These are phyloP conservation scores for Kuraishia cidri DNA, from an alignment of 805 yeast species.

Conservation along the genomic window DNA sequence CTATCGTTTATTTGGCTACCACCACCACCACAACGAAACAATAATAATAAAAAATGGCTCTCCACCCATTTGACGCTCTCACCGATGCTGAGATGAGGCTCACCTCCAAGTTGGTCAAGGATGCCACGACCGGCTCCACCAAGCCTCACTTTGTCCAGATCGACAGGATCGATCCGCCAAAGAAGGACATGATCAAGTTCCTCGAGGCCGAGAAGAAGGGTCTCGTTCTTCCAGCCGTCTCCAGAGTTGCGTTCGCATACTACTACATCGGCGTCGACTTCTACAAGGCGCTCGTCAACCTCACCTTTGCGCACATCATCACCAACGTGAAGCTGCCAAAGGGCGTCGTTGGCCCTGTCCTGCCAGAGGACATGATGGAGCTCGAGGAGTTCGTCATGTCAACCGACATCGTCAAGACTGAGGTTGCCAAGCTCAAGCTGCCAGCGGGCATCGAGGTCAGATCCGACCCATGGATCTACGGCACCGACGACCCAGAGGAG, in stretches of 20 bases:
- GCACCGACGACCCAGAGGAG: constrained; percentile 60
- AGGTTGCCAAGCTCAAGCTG: constrained; percentile 56
- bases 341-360: constrained; percentile 64
- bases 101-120: constrained; percentile 54
- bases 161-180: constrained; percentile 74
- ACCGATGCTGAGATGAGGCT: constrained; percentile 49
- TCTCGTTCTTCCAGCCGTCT: constrained; percentile 41
- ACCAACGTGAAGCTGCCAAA: constrained; percentile 45
- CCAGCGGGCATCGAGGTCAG: constrained; percentile 46
- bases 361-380: constrained; percentile 52
- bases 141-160: constrained; percentile 56
- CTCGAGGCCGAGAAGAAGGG: constrained; percentile 60
- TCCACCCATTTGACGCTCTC: constrained; percentile 54
- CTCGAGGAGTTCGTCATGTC: constrained; percentile 39
- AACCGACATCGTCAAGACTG: constrained; percentile 55
- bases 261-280: constrained; percentile 48
- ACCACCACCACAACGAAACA: neutral
- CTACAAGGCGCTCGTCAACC: constrained; percentile 67
- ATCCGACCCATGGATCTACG: constrained; percentile 83
- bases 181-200: constrained; percentile 57
- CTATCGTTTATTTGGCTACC: neutral
- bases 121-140: constrained; percentile 38
- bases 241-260: constrained; percentile 62
- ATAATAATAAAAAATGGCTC: too few species aligned
- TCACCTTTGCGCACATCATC: constrained; percentile 51